A percentile compares a stretch with the other conserved stretches of the same genome.
phyloP scores from a whole-genome alignment of 1,284 basidiomycete genomes.

The Ganoderma leucocontextum region DNA sequence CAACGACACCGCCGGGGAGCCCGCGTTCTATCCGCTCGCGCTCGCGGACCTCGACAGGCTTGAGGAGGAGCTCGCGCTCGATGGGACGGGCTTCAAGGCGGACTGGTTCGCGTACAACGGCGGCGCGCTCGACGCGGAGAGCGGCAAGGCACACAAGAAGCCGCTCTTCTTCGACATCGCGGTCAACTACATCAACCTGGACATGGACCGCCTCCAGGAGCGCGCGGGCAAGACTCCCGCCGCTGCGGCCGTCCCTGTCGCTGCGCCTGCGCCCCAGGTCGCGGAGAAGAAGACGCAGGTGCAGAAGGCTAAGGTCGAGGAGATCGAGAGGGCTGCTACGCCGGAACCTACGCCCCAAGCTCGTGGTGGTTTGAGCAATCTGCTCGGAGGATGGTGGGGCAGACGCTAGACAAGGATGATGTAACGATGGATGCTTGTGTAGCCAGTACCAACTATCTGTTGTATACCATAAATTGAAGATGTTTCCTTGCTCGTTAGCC shows the following conservation, averaged over 20 bases:
- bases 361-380: conserved; percentile 49
- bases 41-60: conserved; percentile 56
- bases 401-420: conserved; percentile 37
- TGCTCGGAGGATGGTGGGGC: conserved; percentile 68
- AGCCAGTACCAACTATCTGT: neutral
- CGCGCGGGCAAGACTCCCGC: conserved; percentile 68
- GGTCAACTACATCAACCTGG: conserved; percentile 89
- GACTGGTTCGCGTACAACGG: conserved; percentile 86
- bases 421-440: neutral
- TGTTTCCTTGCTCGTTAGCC: neutral
- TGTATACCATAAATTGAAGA: neutral
- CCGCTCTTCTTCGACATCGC: conserved; percentile 93
- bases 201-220: conserved; percentile 79
- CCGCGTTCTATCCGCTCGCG: conserved; percentile 65
- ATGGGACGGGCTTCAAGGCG: conserved; percentile 69
- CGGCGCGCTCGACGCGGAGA: conserved; percentile 54
- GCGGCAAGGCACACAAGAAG: conserved; percentile 69
- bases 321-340: conserved; percentile 48
- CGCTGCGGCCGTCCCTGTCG: conserved; percentile 29
- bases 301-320: conserved; percentile 47
- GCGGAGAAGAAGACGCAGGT: conserved; percentile 39
- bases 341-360: conserved; percentile 47
- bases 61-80: conserved; percentile 55
- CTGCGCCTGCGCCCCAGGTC: conserved; percentile 32
- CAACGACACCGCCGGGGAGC: conserved; percentile 45